phyloP scores from a whole-genome alignment of 2,329 filamentous ascomycete genomes.

The Trichoderma sp. region DNA sequence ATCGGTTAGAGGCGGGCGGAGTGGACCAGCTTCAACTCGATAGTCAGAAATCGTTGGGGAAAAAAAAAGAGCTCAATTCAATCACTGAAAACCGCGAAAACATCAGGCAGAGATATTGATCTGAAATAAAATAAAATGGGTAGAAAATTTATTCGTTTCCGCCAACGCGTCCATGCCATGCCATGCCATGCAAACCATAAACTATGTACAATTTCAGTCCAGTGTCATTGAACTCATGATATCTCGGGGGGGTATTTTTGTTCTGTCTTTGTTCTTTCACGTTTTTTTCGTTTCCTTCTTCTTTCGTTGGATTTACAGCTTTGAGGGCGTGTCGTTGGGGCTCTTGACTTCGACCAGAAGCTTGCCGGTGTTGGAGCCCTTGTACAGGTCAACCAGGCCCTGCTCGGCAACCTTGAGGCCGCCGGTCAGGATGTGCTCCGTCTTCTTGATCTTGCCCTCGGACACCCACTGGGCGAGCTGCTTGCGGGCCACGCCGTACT shows the following conservation, averaged over 20 bases:
- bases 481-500: constrained; percentile 59
- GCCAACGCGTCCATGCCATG: constrained; percentile 5
- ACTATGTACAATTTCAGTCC: constrained; percentile 16
- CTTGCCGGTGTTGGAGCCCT: constrained; percentile 71
- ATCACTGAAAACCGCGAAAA: background rate
- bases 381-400: constrained; percentile 64
- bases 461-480: constrained; percentile 68
- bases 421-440: constrained; percentile 71
- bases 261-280: background rate
- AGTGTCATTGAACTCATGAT: constrained; percentile 1
- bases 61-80: background rate
- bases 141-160: constrained; percentile 5
- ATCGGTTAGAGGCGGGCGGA: constrained; percentile 4
- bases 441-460: constrained; percentile 71
- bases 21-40: constrained; percentile 5
- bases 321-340: constrained; percentile 28
- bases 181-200: constrained; percentile 5
- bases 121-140: background rate
- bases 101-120: background rate
- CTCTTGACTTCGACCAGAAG: constrained; percentile 58
- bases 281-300: background rate
- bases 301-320: constrained; percentile 27
- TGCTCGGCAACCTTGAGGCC: constrained; percentile 65
- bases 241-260: constrained; percentile 5
- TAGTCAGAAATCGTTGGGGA: background rate